Evolutionary conservation across 352 stramenopile genomes (phyloP).

Genomic region (Phytophthora hibernalis): DNA sequence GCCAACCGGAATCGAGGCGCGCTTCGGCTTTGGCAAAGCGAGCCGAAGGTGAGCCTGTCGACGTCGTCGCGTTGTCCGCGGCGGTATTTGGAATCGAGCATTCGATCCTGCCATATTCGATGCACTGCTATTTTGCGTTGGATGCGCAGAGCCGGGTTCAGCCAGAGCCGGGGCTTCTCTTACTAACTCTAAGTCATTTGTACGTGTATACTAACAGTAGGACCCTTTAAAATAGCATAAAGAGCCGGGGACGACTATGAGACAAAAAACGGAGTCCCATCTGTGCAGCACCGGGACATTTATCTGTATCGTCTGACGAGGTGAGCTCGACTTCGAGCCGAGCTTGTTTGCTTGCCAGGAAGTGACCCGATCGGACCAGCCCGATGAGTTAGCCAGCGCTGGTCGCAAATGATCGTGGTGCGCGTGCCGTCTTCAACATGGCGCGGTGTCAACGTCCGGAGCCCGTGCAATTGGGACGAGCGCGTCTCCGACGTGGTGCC

Average conservation of each 20-base stretch:
- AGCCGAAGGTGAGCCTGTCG: not conserved
- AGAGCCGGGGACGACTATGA: not conserved
- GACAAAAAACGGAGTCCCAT: not conserved
- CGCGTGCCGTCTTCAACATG: not conserved
- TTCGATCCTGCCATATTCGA: conserved; percentile 2
- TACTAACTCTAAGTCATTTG: not conserved
- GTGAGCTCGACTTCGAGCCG: too few relatives aligned
- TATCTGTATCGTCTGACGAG: too few relatives aligned
- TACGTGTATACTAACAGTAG: not conserved
- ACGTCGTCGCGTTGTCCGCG: conserved; percentile 15
- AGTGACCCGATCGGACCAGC: not conserved
- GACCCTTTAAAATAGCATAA: not conserved
- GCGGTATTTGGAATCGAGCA: conserved; percentile 7
- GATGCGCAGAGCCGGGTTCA: not conserved
- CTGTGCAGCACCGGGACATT: too few relatives aligned
- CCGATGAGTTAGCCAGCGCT: not conserved
- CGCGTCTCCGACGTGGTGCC: not conserved
- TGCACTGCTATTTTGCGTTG: not conserved
- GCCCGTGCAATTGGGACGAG: not conserved
- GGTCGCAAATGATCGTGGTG: conserved; percentile 13
- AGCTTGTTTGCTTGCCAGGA: not conserved
- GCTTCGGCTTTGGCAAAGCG: conserved; percentile 13
- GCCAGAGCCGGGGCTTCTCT: not conserved
- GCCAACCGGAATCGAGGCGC: not conserved
- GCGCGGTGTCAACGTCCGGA: not conserved